Percentiles rank a stretch among this genome's conserved stretches.
phyloP scores from a whole-genome alignment of 352 stramenopile species.

The Globisporangium paddicum region DNA sequence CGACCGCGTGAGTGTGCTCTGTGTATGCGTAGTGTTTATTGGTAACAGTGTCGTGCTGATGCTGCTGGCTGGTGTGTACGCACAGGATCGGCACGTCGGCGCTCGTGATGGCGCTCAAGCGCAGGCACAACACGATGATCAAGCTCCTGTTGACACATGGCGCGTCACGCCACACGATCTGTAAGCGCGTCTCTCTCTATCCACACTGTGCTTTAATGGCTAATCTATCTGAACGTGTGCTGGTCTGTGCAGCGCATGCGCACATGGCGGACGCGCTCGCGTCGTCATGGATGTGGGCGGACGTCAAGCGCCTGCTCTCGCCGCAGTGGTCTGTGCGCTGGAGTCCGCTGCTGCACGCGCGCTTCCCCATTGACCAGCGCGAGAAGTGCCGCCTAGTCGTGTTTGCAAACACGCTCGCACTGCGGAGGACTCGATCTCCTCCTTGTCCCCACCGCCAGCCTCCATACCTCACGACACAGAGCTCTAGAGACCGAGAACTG shows the following conservation, averaged over 20 bases:
- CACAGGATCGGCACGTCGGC: constrained; percentile 47
- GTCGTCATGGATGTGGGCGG: constrained; percentile 26
- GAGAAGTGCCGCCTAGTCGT: constrained; percentile 59
- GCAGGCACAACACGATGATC: constrained; percentile 35
- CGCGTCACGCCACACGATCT: constrained; percentile 48
- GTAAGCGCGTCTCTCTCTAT: constrained; percentile 18
- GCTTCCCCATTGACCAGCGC: constrained; percentile 46
- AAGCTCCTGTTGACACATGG: constrained; percentile 39
- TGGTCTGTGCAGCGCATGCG: constrained; percentile 16
- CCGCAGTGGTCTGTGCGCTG: constrained; percentile 56
- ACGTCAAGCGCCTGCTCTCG: constrained; percentile 43
- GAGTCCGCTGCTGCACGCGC: constrained; percentile 39
- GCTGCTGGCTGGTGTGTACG: neutral
- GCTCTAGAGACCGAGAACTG: neutral
- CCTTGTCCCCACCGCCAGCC: neutral
- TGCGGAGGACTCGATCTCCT: constrained; percentile 3
- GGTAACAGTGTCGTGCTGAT: neutral
- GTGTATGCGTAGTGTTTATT: neutral
- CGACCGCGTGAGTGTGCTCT: constrained; percentile 31
- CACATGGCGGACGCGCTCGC: constrained; percentile 18
- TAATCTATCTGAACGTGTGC: neutral
- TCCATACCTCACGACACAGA: neutral
- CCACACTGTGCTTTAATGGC: neutral
- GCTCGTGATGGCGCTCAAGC: constrained; percentile 46
- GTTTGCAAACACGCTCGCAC: constrained; percentile 38